Evolutionary conservation across 2,329 filamentous ascomycete genomes (phyloP).

Genomic region (Cladophialophora chaetospira): DNA sequence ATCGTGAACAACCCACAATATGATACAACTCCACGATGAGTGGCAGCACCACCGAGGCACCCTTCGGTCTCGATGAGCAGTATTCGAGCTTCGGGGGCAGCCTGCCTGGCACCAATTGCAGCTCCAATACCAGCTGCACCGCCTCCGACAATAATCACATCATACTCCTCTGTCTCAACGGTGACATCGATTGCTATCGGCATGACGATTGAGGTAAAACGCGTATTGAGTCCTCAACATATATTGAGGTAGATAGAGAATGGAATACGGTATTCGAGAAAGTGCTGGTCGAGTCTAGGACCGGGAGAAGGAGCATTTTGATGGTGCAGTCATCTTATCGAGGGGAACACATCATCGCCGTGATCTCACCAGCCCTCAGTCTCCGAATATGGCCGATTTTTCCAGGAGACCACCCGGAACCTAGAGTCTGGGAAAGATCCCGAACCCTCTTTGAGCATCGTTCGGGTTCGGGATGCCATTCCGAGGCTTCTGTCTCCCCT

Average conservation of each 20-base stretch:
- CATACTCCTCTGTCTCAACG: background rate
- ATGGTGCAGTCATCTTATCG: too few species aligned
- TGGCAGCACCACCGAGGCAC: constrained; percentile 2
- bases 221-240: background rate
- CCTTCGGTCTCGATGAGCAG: constrained; percentile 1
- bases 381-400: background rate
- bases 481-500: background rate
- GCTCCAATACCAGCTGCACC: constrained; percentile 6
- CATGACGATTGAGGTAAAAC: background rate
- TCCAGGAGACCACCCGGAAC: background rate
- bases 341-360: background rate
- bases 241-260: too few species aligned
- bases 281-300: too few species aligned
- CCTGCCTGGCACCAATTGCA: constrained; percentile 4
- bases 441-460: background rate
- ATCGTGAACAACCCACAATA: constrained; percentile 9
- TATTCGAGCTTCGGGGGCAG: background rate
- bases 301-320: too few species aligned
- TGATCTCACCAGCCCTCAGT: background rate
- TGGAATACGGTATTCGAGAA: too few species aligned
- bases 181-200: background rate
- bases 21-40: constrained; percentile 3
- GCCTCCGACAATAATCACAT: background rate
- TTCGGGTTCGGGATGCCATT: background rate
- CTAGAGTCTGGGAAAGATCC: background rate